Percentiles rank a stretch among this genome's conserved stretches.
phyloP scores from a whole-genome alignment of 805 yeast genomes.

The Scheffersomyces lignosus region DNA sequence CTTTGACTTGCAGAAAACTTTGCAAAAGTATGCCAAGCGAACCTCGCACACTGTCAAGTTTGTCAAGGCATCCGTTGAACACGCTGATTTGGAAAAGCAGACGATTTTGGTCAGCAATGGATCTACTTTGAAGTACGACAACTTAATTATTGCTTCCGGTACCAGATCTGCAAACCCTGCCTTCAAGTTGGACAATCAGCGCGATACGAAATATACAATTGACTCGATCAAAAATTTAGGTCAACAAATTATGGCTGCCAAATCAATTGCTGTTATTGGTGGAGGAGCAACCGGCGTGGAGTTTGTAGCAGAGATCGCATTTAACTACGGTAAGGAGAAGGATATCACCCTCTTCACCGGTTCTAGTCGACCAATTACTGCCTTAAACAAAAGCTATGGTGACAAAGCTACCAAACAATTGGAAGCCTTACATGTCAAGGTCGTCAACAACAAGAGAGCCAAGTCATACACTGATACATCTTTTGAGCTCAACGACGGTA shows the following conservation, averaged over 20 bases:
- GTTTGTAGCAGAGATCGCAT: slow-evolving; percentile 36
- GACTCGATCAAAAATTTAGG: slow-evolving; percentile 16
- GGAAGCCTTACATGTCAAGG: slow-evolving; percentile 17
- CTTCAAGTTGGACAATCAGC: slow-evolving; percentile 24
- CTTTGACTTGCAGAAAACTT: slow-evolving; percentile 16
- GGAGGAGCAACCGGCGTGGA: slow-evolving; percentile 38
- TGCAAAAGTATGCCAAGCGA: slow-evolving; percentile 15
- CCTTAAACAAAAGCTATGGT: slow-evolving; percentile 12
- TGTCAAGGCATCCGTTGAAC: slow-evolving; percentile 24
- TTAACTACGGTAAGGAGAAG: slow-evolving; percentile 11
- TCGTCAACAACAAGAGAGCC: slow-evolving; percentile 18
- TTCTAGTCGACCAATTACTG: slow-evolving; percentile 14
- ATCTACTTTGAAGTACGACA: slow-evolving; percentile 21
- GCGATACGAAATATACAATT: slow-evolving; percentile 10
- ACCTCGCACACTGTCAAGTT: slow-evolving; percentile 12
- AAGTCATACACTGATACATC: slow-evolving; percentile 4
- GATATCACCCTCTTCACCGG: slow-evolving; percentile 29
- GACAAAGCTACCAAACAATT: slow-evolving; percentile 15
- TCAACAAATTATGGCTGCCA: slow-evolving; percentile 17
- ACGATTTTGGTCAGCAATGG: slow-evolving; percentile 14
- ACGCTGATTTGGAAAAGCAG: slow-evolving; percentile 25
- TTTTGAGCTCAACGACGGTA: slow-evolving; percentile 18
- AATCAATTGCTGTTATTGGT: slow-evolving; percentile 36
- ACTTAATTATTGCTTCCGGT: slow-evolving; percentile 38
- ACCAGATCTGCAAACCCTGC: slow-evolving; percentile 18